phyloP scores from a whole-genome alignment of 2,329 filamentous ascomycete genomes.

The Atkinsonella hypoxylon region DNA sequence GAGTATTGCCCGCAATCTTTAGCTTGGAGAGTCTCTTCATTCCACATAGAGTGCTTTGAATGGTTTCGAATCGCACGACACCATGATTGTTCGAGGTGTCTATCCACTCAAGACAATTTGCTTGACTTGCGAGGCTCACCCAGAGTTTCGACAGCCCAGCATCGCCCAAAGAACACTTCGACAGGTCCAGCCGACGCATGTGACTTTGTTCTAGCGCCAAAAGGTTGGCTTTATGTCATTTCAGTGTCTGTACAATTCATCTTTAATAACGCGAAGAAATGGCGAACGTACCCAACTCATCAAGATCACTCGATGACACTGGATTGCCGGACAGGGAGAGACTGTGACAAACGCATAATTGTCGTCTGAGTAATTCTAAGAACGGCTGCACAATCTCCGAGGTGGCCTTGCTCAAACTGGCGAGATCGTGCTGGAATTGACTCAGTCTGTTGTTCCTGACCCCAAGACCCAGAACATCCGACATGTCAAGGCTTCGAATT shows the following conservation, averaged over 20 bases:
- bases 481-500: conserved; percentile 41
- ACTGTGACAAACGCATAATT: conserved; percentile 37
- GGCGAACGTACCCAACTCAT: conserved; percentile 31
- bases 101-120: conserved; percentile 32
- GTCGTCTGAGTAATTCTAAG: conserved; percentile 34
- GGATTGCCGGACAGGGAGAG: conserved; percentile 38
- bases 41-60: conserved; percentile 31
- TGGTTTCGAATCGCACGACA: conserved; percentile 33
- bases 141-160: conserved; percentile 35
- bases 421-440: conserved; percentile 13
- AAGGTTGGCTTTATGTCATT: conserved; percentile 16
- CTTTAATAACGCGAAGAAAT: neutral
- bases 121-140: conserved; percentile 32
- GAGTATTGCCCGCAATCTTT: conserved; percentile 38
- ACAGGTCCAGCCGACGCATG: conserved; percentile 37
- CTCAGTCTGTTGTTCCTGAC: conserved; percentile 12
- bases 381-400: conserved; percentile 36
- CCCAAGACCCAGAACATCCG: conserved; percentile 26
- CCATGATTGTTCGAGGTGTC: conserved; percentile 43
- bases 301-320: conserved; percentile 33
- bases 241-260: neutral
- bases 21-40: conserved; percentile 33
- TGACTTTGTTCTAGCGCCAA: conserved; percentile 23
- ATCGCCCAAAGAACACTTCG: conserved; percentile 39
- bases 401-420: conserved; percentile 14